Base-by-base conservation (phyloP, 2,329 filamentous ascomycete genomes). In the Ceratocystis huliohia region DNA sequence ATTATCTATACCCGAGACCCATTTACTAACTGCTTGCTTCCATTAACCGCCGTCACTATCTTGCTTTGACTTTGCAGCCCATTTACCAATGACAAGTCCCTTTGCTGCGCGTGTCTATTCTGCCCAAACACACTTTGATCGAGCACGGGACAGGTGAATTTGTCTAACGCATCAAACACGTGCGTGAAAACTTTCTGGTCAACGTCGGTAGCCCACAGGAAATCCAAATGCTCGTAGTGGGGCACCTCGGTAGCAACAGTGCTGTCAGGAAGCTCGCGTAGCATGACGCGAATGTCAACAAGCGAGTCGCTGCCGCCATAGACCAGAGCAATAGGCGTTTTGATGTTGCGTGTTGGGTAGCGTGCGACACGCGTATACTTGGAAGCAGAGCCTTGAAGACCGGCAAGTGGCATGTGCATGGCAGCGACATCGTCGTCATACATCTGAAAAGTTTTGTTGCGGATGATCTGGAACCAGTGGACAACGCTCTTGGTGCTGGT, bases 391-490 rank as follows among this genome's bases (percentile, higher is more conserved):
- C 83, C 84, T 28, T 64, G 66, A 41, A 67, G 64, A 22, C 56
- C 63, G 20, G 62, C 63, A 46, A 92, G 79, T 65, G 85, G 84
- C 68, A 96, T 79, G 53, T 25, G 28, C 53, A 59, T 33, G 6
- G 53, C 33, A 41, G 63, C 88, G 0, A 94, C 83, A 72, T 97
- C 93, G 73, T 99, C 94, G 73, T 99, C 94, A 75, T 92, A 97
- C 89, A 99, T 96, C 75, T 99, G 94, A 75, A 99, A 97, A 30
- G 86, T 91, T 72, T 91, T 89, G 72, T 93, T 96, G 70, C 94
- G 88, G 72, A 99, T 99, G 73, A 99, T 96, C 74, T 99, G 94
- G 75, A 99, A 99, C 94, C 94, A 99, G 74, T 99, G 94, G 0
- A 99, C 94, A 7, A 99, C 91, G 22, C 88, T 92, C 77, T 99